Evolutionary conservation across 2,329 filamentous ascomycete genomes (phyloP), one percentile per base, ranked within the genome.

Genomic region (Nigrograna mackinnonii): DNA sequence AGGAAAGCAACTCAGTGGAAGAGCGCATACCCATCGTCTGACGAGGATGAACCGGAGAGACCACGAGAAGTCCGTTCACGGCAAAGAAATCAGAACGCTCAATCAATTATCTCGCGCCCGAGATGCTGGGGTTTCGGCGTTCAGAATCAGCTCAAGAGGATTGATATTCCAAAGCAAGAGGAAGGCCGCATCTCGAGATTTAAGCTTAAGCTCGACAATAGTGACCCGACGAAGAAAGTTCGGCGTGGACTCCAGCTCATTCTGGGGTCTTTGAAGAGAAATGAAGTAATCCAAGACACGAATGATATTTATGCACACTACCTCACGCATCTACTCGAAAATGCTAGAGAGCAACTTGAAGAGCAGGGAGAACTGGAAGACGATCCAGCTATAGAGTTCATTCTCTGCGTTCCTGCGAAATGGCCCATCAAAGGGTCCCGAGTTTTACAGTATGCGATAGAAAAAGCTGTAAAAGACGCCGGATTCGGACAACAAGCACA

Each of bases 401-500:
- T 54, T 17, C 22, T 55, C 13, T 55, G 50, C 43, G 52, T 55
- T 6, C 52, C 52, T 4, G 50, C 50, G n/a, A 51, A 53, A 38
- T 55, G 52, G 52, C 43, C 47, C 2, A 18, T 32, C 3, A 50
- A 46, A 16, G 52, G 35, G 30, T 54, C 37, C 40, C 52, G 52
- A 35, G 35, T 44, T 9, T 39, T 56, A 42, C 52, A 56, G 30
- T n/a, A 16, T 18, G 50, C 52, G 18, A 33, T 55, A 26, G 34
- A 43, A 33, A 19, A 21, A 6, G 52, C 52, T 19, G 45, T 51
- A 14, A 41, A 40, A 39, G 43, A 46, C 5, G 38, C 37, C 18
- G 46, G 45, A n/a, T 30, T 55, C 5, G 34, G 39, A 3, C 22
- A 38, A 6, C 22, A 45, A 30, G 40, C 43, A 5, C 20, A 35